phyloP scores from a whole-genome alignment of 2,329 filamentous ascomycete genomes.

The Botrytis fragariae region DNA sequence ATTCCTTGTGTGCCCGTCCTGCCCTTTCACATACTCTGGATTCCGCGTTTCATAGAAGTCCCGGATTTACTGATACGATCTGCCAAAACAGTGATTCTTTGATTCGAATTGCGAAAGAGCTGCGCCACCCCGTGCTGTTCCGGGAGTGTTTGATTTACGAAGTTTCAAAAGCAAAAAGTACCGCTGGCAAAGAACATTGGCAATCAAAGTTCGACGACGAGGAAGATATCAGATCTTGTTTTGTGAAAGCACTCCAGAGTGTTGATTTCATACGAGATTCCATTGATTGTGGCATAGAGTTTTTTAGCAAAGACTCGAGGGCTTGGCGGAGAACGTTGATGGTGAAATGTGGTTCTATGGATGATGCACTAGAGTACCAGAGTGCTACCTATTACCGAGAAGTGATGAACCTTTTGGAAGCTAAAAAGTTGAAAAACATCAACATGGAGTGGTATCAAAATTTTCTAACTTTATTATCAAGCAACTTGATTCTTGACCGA shows the following conservation, averaged over 20 bases:
- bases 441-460: not conserved
- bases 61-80: not conserved
- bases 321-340: not conserved
- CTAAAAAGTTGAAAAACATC: not conserved
- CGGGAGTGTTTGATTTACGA: constrained; percentile 13
- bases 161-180: not conserved
- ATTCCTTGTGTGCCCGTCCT: constrained; percentile 23
- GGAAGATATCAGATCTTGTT: not conserved
- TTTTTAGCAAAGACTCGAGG: not conserved
- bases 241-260: not conserved
- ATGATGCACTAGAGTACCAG: not conserved
- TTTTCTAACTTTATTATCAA: not conserved
- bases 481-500: not conserved
- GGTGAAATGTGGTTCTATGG: not conserved
- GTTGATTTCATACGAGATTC: not conserved
- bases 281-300: not conserved
- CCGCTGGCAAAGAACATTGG: not conserved
- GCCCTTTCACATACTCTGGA: not conserved
- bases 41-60: not conserved
- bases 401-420: not conserved
- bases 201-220: not conserved
- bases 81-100: not conserved
- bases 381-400: not conserved
- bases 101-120: not conserved
- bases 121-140: constrained; percentile 15